Base-by-base conservation (phyloP, 2,329 filamentous ascomycete species). In the Ceratocystis variospora region DNA sequence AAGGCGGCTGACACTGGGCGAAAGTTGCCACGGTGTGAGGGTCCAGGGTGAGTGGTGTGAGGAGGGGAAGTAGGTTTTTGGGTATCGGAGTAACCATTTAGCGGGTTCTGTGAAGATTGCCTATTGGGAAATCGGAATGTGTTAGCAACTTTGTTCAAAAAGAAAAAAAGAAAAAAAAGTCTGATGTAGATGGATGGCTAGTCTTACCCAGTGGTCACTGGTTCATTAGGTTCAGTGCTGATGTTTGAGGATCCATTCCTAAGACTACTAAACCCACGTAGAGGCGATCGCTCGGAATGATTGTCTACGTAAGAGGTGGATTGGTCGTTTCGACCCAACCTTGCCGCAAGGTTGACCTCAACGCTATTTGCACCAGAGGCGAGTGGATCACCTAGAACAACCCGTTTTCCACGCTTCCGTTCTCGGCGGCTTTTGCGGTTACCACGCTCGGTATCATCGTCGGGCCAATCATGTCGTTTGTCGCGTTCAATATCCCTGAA, bases 341-440 rank as follows among this genome's bases (percentile, higher is more conserved):
- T 75, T 15, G 77, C 75, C 19, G 74, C 73, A 77, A 81, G 79
- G 41, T 79, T 79, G 67, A 80, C 79, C 70, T 83, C 80, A 48
- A 79, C 73, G 62, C 79, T 81, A 12, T 80, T 79, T 10, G 78
- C 76, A 19, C 79, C 79, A 19, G 80, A 79, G 57, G 75, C 75
- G 61, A 59, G 61, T 12, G 50, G 12, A 53, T 63, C 61, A 31
- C 53, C 3, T 31, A 19, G 31, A 4, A 45, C 19, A 7, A 22
- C 3, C 2, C 25, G 59, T n/a, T 65, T 67, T 8, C 50, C 62
- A 17, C 66, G 66, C 31, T 67, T 67, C 46, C 63, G 63, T 17
- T 67, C 63, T 12, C 57, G 57, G 5, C 64, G 67, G n/a, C 17
- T 22, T 37, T 50, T 61, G 37, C 46, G 67, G 69, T 57, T 68